A percentile compares a stretch with the other conserved stretches of the same genome.
phyloP scores from a whole-genome alignment of 1,139 yeast species.

The Suhomyces ambrosiae region DNA sequence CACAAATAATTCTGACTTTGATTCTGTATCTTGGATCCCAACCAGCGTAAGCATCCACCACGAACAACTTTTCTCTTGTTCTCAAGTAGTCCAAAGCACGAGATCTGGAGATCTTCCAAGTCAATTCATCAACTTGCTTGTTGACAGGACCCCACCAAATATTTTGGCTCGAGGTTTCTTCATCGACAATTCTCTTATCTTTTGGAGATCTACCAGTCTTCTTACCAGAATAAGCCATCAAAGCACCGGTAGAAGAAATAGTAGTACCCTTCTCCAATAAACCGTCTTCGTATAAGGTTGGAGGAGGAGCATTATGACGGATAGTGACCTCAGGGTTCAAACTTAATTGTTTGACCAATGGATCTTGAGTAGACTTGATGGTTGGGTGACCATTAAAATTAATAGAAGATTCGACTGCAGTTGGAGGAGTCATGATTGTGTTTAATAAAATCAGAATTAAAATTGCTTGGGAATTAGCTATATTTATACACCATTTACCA shows the following conservation, averaged over 20 bases:
- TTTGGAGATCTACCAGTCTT: conserved; percentile 98
- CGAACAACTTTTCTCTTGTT: conserved; percentile 92
- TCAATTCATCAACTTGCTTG: conserved; percentile 89
- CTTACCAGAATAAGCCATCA: conserved; percentile 92
- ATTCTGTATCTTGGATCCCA: conserved; percentile 99
- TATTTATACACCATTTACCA: conserved; percentile 17
- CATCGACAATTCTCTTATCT: conserved; percentile 97
- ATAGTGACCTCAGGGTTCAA: conserved; percentile 52
- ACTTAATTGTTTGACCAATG: conserved; percentile 46
- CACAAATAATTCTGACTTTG: conserved; percentile 95
- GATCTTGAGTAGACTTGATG: conserved; percentile 45
- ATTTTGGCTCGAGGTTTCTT: conserved; percentile 76
- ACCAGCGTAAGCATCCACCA: conserved; percentile 96
- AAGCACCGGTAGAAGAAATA: conserved; percentile 90
- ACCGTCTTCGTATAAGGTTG: conserved; percentile 93
- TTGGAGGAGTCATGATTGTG: conserved; percentile 45
- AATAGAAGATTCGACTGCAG: conserved; percentile 50
- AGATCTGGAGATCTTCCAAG: conserved; percentile 95
- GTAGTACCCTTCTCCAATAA: conserved; percentile 89
- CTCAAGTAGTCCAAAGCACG: conserved; percentile 96
- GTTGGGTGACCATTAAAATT: conserved; percentile 48
- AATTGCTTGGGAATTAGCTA: conserved; percentile 4
- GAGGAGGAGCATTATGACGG: conserved; percentile 92
- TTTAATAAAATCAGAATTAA: conserved; percentile 6
- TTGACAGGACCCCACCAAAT: conserved; percentile 99